Percentiles rank a stretch among this genome's conserved stretches.
phyloP scores from a whole-genome alignment of 495 filamentous ascomycete species.

The Penicillium robsamsonii region DNA sequence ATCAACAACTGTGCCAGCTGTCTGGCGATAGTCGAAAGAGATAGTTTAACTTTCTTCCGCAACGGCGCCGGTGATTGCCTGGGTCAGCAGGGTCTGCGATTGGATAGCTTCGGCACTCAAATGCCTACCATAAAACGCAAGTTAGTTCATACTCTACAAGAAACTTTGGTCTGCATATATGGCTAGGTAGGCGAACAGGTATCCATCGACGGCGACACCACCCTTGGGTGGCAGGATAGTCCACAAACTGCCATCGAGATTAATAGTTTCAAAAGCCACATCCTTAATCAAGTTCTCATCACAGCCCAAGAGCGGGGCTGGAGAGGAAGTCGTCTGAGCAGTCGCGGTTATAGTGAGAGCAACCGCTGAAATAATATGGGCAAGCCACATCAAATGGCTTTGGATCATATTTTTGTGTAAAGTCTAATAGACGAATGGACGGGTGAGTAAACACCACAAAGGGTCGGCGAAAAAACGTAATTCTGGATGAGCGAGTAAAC shows the following conservation, averaged over 20 bases:
- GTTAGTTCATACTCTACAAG: not conserved
- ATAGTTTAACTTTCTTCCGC: slow-evolving; percentile 1
- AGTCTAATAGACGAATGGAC: slow-evolving; percentile 8
- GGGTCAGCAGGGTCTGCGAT: not conserved
- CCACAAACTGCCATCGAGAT: slow-evolving; percentile 1
- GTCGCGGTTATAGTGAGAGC: slow-evolving; percentile 2
- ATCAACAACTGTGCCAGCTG: not conserved
- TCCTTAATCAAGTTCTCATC: slow-evolving; percentile 2
- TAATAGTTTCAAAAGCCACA: not conserved
- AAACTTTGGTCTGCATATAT: not conserved
- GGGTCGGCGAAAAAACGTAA: not conserved
- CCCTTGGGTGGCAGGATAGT: not conserved
- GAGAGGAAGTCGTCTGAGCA: not conserved
- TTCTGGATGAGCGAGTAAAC: not conserved
- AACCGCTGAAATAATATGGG: slow-evolving; percentile 3
- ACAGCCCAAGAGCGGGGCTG: not conserved
- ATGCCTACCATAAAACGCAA: not conserved
- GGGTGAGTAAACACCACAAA: slow-evolving; percentile 5
- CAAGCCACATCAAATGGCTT: slow-evolving; percentile 7
- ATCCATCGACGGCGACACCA: not conserved
- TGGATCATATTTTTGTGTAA: slow-evolving; percentile 2
- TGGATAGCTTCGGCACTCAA: not conserved
- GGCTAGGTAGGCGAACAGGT: not conserved
- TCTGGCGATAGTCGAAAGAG: slow-evolving; percentile 5
- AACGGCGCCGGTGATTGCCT: not conserved